Evolutionary conservation across 768 basidiomycete species (phyloP).

Genomic region (Ramaria rubella): DNA sequence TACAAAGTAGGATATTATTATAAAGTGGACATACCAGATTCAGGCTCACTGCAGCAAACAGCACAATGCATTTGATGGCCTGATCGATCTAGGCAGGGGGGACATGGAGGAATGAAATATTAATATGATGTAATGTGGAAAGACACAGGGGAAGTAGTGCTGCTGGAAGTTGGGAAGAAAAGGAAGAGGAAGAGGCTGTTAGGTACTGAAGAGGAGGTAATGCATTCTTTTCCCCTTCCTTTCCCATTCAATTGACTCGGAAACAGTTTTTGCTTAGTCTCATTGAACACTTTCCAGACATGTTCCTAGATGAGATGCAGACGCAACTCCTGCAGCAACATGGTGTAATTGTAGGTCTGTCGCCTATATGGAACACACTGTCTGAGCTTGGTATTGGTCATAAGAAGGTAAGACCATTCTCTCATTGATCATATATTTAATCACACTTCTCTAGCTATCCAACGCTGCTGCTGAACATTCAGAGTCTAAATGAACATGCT

Average conservation of each 20-base stretch:
- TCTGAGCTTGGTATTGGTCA: background rate
- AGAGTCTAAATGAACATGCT: background rate
- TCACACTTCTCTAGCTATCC: background rate
- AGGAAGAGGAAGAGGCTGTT: background rate
- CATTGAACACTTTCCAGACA: constrained; percentile 17
- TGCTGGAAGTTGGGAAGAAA: background rate
- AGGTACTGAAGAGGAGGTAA: background rate
- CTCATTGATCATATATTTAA: background rate
- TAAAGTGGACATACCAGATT: too few relatives aligned
- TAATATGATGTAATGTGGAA: too few relatives aligned
- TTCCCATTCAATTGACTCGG: background rate
- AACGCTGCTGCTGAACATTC: background rate
- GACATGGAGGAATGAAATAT: too few relatives aligned
- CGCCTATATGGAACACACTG: background rate
- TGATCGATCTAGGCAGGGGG: too few relatives aligned
- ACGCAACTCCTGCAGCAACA: constrained; percentile 11
- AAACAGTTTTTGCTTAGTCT: constrained; percentile 16
- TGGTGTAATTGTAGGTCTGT: constrained; percentile 4
- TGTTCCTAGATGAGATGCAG: constrained; percentile 19
- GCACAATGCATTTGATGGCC: too few relatives aligned
- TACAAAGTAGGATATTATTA: too few relatives aligned
- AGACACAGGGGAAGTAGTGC: background rate
- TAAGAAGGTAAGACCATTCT: background rate
- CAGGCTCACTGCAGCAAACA: too few relatives aligned
- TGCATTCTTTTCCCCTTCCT: background rate